Evolutionary conservation across 108 stramenopile species (phyloP).

Genomic region (Ochromonas danica): DNA sequence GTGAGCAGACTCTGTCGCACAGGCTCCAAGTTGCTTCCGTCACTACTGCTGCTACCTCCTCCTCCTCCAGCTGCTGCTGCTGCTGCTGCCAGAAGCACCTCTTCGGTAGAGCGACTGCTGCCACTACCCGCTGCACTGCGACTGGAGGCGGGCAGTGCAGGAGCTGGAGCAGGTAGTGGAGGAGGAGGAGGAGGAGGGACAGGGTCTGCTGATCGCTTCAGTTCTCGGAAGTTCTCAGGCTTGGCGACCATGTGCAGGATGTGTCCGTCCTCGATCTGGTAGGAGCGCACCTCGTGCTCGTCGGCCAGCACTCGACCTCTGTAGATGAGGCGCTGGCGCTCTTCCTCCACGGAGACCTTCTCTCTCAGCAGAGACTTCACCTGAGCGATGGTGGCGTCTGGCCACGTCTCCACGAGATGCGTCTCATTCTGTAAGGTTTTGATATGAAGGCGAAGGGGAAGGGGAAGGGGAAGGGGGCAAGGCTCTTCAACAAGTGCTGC

Average conservation of each 20-base stretch:
- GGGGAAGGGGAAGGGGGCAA: no score
- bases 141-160: background rate
- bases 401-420: no score
- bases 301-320: conserved; percentile 54
- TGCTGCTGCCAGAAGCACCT: background rate
- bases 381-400: no score
- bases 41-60: conserved; percentile 5
- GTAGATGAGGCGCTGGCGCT: conserved; percentile 56
- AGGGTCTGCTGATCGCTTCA: background rate
- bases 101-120: background rate
- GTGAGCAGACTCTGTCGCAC: conserved; percentile 90
- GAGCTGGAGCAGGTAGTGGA: conserved; percentile 36
- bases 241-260: conserved; percentile 56
- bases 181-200: background rate
- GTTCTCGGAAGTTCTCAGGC: conserved; percentile 39
- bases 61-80: background rate
- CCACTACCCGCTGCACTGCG: conserved; percentile 1
- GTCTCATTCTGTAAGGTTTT: no score
- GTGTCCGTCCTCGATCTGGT: conserved; percentile 55
- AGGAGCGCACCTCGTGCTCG: conserved; percentile 33
- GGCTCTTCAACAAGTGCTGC: no score
- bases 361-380: conserved; percentile 4
- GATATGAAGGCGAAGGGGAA: no score
- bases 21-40: conserved; percentile 63
- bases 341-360: background rate